phyloP scores from a whole-genome alignment of 169 alveolate genomes.

The Eimeria acervulina region DNA sequence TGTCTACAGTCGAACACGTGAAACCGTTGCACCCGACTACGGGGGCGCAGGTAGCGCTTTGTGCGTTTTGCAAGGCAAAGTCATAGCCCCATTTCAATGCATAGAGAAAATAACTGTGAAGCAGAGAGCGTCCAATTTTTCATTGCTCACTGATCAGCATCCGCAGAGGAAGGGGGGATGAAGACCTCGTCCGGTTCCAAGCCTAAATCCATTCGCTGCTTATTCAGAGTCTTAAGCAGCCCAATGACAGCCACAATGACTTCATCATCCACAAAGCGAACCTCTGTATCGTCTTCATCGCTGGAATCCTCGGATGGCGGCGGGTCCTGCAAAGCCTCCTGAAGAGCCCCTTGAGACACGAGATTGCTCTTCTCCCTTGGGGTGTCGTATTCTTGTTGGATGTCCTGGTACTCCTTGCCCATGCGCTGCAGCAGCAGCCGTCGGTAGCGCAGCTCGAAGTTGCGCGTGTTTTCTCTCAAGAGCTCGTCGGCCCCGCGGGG shows the following conservation, averaged over 20 bases:
- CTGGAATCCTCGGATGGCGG: conserved; percentile 52
- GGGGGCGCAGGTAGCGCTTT: too few relatives aligned
- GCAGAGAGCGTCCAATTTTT: background rate
- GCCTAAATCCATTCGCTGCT: conserved; percentile 65
- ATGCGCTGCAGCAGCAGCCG: conserved; percentile 63
- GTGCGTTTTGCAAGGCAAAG: background rate
- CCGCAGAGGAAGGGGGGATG: conserved; percentile 49
- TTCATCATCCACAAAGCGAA: conserved; percentile 72
- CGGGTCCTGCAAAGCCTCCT: conserved; percentile 19
- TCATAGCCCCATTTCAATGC: background rate
- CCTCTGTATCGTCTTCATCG: conserved; percentile 76
- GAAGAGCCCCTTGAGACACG: background rate
- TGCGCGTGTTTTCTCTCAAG: conserved; percentile 61
- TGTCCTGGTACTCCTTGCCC: conserved; percentile 68
- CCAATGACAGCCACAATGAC: conserved; percentile 74
- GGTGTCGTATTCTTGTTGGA: conserved; percentile 72
- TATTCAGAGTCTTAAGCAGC: conserved; percentile 41
- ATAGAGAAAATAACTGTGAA: background rate
- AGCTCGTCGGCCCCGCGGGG: conserved; percentile 4
- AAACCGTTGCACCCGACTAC: background rate
- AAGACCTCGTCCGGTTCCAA: conserved; percentile 72
- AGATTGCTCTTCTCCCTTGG: background rate
- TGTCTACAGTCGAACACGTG: background rate
- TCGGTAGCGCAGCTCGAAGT: conserved; percentile 69
- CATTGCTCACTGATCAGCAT: conserved; percentile 45